A percentile compares a stretch with the other conserved stretches of the same genome.
These are phyloP conservation scores for Trifolium pratense DNA, from an alignment of 306 rosid species.

Conservation along the genomic window DNA sequence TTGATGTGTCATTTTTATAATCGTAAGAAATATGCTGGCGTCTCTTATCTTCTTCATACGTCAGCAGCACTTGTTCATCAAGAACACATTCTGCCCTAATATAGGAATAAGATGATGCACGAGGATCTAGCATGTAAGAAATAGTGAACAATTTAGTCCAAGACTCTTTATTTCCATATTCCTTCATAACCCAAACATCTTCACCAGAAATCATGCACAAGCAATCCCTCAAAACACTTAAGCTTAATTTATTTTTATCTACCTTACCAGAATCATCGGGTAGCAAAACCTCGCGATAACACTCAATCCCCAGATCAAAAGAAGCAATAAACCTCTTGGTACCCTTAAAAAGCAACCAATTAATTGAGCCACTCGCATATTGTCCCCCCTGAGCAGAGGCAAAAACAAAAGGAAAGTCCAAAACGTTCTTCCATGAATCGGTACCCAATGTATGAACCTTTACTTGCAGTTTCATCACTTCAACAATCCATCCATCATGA, in stretches of 20 bases:
- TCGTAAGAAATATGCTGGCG: too few relatives aligned
- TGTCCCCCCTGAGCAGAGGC: too few relatives aligned
- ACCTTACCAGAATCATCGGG: not conserved
- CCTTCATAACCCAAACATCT: not conserved
- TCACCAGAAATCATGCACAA: not conserved
- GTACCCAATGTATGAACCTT: too few relatives aligned
- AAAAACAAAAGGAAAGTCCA: too few relatives aligned
- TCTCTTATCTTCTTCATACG: too few relatives aligned
- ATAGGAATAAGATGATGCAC: not conserved
- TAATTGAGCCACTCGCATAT: not conserved
- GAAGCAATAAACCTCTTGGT: not conserved
- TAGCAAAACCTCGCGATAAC: not conserved
- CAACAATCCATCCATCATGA: too few relatives aligned
- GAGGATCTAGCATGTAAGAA: not conserved
- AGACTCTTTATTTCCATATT: not conserved
- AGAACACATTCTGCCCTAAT: not conserved
- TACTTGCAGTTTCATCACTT: too few relatives aligned
- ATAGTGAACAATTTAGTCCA: not conserved
- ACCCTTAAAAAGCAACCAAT: not conserved
- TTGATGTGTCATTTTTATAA: too few relatives aligned
- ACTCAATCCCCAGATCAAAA: not conserved
- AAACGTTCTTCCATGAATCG: too few relatives aligned
- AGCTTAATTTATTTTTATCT: too few relatives aligned
- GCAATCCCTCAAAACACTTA: too few relatives aligned
- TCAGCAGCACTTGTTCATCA: not conserved